phyloP scores from a whole-genome alignment of 768 basidiomycete genomes.

The Agrocybe pediades region DNA sequence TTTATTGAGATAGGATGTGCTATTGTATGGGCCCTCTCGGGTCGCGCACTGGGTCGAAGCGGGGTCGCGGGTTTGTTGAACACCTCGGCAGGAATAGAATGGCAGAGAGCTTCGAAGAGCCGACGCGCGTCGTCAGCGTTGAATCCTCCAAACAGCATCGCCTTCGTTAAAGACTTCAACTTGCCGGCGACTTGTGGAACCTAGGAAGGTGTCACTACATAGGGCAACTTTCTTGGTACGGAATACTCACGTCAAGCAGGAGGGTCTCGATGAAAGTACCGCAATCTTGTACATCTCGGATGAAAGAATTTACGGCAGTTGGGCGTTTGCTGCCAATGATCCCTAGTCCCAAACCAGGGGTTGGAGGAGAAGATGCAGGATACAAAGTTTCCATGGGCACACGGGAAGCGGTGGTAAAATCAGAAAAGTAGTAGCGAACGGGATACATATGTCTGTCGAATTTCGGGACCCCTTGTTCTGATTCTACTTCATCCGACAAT shows the following conservation, averaged over 20 bases:
- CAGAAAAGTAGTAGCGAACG: constrained; percentile 39
- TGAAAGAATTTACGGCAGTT: constrained; percentile 22
- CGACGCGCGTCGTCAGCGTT: constrained; percentile 51
- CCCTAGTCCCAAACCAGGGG: constrained; percentile 5
- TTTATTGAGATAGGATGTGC: constrained; percentile 1
- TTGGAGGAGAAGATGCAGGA: constrained; percentile 15
- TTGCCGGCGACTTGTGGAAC: constrained; percentile 41
- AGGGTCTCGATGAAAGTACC: constrained; percentile 39
- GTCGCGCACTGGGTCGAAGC: not conserved
- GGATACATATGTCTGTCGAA: constrained; percentile 40
- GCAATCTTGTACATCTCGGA: constrained; percentile 41
- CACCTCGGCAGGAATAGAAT: constrained; percentile 40
- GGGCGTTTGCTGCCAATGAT: not conserved
- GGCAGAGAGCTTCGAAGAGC: constrained; percentile 51
- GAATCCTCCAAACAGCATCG: constrained; percentile 50
- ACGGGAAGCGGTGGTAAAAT: constrained; percentile 25
- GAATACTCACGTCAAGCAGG: constrained; percentile 32
- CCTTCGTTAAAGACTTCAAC: constrained; percentile 43
- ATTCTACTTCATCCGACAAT: constrained; percentile 6
- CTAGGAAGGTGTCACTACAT: constrained; percentile 20
- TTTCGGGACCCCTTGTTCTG: not conserved
- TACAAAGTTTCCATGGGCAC: constrained; percentile 11
- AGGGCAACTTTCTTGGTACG: not conserved
- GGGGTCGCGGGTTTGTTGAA: constrained; percentile 31
- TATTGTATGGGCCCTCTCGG: constrained; percentile 10